These are phyloP conservation scores for Chimonanthus praecox DNA, from an alignment of 164 flowering plant genomes.

Conservation along the genomic window DNA sequence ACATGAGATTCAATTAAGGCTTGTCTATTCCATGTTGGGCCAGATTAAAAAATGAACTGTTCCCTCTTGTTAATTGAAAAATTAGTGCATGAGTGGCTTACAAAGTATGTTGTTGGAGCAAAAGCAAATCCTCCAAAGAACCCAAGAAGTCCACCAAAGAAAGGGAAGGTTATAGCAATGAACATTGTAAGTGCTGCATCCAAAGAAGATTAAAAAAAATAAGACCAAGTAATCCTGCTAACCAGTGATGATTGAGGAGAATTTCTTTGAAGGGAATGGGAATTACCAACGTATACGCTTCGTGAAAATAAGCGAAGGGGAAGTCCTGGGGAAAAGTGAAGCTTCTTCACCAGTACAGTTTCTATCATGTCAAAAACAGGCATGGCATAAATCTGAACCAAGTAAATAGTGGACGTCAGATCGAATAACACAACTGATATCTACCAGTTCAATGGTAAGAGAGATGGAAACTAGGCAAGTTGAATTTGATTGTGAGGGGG, in stretches of 20 bases:
- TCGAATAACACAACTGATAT: not conserved
- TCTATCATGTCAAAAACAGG: conserved; percentile 72
- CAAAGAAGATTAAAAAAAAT: not conserved
- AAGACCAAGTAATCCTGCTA: not conserved
- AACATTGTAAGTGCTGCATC: conserved; percentile 8
- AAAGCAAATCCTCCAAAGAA: conserved; percentile 12
- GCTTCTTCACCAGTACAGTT: conserved; percentile 37
- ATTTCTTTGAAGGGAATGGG: not conserved
- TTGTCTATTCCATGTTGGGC: not conserved
- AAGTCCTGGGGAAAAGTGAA: conserved; percentile 34
- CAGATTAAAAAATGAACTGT: not conserved
- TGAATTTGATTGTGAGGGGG: not conserved
- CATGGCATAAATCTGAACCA: conserved; percentile 44
- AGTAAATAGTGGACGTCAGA: not conserved
- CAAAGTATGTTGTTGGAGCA: conserved; percentile 5
- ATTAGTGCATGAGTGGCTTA: not conserved
- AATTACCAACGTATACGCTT: conserved; percentile 46
- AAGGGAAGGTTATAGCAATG: conserved; percentile 11
- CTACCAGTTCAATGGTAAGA: not conserved
- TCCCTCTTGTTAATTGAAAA: not conserved
- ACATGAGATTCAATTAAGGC: not conserved
- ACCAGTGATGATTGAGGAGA: not conserved
- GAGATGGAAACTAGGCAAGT: not conserved
- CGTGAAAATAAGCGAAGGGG: conserved; percentile 45
- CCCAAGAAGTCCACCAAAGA: conserved; percentile 8